These are phyloP conservation scores for Amanita muscaria DNA, from an alignment of 768 basidiomycete species.

Conservation along the genomic window DNA sequence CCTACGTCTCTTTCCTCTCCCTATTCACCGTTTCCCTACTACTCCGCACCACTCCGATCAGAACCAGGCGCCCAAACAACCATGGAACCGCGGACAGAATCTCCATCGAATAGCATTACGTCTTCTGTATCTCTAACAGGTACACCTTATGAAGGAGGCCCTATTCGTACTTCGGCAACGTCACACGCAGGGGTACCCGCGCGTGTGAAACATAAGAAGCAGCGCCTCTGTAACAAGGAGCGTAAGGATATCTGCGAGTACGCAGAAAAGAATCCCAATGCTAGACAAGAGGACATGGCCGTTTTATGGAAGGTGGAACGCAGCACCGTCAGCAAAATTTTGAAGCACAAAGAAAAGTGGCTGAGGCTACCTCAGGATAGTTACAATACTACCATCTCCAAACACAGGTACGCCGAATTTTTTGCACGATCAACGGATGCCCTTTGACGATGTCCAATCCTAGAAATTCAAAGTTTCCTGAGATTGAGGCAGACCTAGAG, in stretches of 20 bases:
- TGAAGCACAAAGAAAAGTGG: constrained; percentile 82
- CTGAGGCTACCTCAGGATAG: constrained; percentile 56
- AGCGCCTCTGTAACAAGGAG: constrained; percentile 66
- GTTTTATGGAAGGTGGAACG: constrained; percentile 70
- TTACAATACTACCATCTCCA: constrained; percentile 50
- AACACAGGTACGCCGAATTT: constrained; percentile 47
- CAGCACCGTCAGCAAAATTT: constrained; percentile 90
- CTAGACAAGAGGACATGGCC: constrained; percentile 82
- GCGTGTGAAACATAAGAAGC: constrained; percentile 52
- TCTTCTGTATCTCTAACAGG: constrained; percentile 43
- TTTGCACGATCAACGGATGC: not conserved
- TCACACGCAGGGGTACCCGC: constrained; percentile 16
- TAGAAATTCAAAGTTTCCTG: constrained; percentile 76
- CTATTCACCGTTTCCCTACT: constrained; percentile 31
- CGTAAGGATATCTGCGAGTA: constrained; percentile 69
- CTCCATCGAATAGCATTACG: constrained; percentile 52
- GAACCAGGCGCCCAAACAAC: constrained; percentile 27
- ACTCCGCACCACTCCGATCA: constrained; percentile 38
- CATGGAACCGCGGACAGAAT: constrained; percentile 41
- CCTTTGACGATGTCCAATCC: constrained; percentile 8
- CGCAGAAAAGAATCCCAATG: constrained; percentile 52
- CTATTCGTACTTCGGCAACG: constrained; percentile 11
- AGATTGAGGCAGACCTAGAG: constrained; percentile 58
- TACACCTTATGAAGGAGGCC: constrained; percentile 14
- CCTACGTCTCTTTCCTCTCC: constrained; percentile 37